Evolutionary conservation across 176 grass and related monocot species (phyloP).

Genomic region (Themeda triandra): DNA sequence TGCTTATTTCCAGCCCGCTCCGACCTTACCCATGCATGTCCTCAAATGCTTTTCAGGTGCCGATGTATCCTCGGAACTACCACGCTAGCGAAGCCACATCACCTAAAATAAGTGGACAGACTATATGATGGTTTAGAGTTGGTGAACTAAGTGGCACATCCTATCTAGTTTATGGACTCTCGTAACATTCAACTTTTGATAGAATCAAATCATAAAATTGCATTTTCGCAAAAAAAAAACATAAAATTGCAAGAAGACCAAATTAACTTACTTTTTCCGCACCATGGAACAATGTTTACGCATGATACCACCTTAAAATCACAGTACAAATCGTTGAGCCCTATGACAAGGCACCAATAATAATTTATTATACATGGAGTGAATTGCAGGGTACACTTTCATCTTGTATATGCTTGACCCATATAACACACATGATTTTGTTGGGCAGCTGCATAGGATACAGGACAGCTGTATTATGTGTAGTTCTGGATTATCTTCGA

Average conservation of each 20-base stretch:
- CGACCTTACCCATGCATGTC: no score
- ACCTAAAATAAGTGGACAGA: no score
- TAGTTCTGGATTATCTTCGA: slow-evolving; percentile 52
- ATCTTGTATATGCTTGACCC: background rate
- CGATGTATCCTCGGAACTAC: no score
- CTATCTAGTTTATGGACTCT: background rate
- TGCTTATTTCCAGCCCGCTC: no score
- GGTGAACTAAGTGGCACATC: background rate
- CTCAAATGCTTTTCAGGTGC: no score
- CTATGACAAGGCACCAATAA: no score
- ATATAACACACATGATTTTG: background rate
- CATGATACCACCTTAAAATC: background rate
- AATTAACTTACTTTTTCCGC: no score
- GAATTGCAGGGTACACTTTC: background rate
- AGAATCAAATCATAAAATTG: background rate
- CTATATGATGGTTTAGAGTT: background rate
- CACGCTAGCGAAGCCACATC: no score
- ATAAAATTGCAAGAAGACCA: background rate
- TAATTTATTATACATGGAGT: background rate
- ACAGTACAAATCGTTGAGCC: background rate
- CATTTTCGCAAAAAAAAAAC: no score
- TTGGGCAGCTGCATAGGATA: background rate
- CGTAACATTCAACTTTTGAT: background rate
- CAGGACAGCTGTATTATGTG: background rate
- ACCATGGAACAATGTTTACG: no score